These are phyloP conservation scores for Lachnellula suecica DNA, from an alignment of 2,329 filamentous ascomycete genomes.

Conservation along the genomic window DNA sequence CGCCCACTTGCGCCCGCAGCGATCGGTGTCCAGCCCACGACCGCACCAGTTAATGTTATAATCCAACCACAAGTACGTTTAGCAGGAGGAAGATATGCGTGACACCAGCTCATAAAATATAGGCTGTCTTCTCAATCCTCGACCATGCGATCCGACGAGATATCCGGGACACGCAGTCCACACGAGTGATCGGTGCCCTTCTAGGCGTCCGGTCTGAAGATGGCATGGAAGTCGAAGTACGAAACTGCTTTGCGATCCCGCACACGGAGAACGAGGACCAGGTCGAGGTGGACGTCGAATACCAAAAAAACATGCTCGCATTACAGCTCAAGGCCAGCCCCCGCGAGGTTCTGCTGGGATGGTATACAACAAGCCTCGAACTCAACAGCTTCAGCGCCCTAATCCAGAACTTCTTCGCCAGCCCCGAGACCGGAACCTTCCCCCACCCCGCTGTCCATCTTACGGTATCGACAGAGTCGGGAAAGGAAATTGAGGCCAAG, in stretches of 20 bases:
- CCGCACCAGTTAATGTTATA: slow-evolving; percentile 88
- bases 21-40: slow-evolving; percentile 78
- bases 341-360: slow-evolving; percentile 90
- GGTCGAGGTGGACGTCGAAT: slow-evolving; percentile 99
- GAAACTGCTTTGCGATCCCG: slow-evolving; percentile 94
- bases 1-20: slow-evolving; percentile 83
- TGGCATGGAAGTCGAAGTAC: slow-evolving; percentile 93
- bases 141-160: slow-evolving; percentile 88
- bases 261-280: slow-evolving; percentile 98
- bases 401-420: slow-evolving; percentile 99
- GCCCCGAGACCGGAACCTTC: slow-evolving; percentile 94
- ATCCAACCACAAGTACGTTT: slow-evolving; percentile 86
- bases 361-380: slow-evolving; percentile 97
- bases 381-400: slow-evolving; percentile 98
- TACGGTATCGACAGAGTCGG: slow-evolving; percentile 87
- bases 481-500: slow-evolving; percentile 83
- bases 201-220: slow-evolving; percentile 93
- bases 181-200: slow-evolving; percentile 94
- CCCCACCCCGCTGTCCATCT: slow-evolving; percentile 97
- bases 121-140: slow-evolving; percentile 75
- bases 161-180: slow-evolving; percentile 69
- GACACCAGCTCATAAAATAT: slow-evolving; percentile 25
- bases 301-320: slow-evolving; percentile 98
- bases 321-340: slow-evolving; percentile 92
- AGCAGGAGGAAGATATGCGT: background rate